Evolutionary conservation across 768 basidiomycete species (phyloP), one percentile per base, ranked within the genome.

Genomic region (Xerocomellus intermedius): DNA sequence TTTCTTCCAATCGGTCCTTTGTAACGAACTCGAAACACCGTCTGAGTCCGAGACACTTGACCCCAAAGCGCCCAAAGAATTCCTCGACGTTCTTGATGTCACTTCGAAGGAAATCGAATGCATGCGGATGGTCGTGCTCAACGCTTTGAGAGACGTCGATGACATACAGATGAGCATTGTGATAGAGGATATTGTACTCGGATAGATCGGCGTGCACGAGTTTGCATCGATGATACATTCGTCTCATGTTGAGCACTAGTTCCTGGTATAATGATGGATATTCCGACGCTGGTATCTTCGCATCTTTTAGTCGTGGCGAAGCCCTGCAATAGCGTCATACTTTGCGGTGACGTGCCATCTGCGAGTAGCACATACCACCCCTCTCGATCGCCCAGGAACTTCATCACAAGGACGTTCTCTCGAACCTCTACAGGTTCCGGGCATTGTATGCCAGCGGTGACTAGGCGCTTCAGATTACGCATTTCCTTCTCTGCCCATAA

Each of bases 401-500:
- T 81, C 95, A 99, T 98, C 21, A 95, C 94, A 24, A 99, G 82
- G 8, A 99, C 91, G 67, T 99, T 99, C 70, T 98, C 94, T 53
- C 94, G 82, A 9, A 97, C 94, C 68, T 98, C 97, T 17, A 95
- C 63, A 2, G 94, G 91, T 43, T 91, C 88, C 1, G 97, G 97
- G 57, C 90, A 91, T 43, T 80, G 79, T 48, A 99, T 83, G 0
- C 91, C 94, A 19, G 91, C 91, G n/a, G 85, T 74, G 9, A 82
- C 78, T 43, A 99, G 74, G 32, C 97, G 82, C 67, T 89, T 87
- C 57, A 99, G 75, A 69, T 99, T 99, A 22, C 97, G 85, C 88
- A 98, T 89, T 72, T 99, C 97, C 74, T 99, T 99, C 73, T 99
- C 97, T 2, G 97, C 97, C 97, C 97, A 99, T 4, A 98, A 73